Base-by-base conservation (phyloP, 768 basidiomycete species). In the Podaxis mareebaensis region DNA sequence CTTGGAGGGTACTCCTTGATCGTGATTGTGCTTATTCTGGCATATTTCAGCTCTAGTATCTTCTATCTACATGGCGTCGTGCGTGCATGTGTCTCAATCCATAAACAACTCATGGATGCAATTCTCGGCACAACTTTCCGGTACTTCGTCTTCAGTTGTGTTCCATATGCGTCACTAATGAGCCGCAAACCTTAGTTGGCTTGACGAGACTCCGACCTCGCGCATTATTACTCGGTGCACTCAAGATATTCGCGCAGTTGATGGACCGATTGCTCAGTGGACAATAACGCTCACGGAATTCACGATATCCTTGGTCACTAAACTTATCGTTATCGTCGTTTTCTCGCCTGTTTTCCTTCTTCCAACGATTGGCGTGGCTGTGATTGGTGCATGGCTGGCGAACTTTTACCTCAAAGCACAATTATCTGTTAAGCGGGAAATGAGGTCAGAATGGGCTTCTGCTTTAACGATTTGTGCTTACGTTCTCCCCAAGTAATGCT, bases 221-320 rank as follows among this genome's bases (percentile, higher is more conserved):
- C 83, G 89, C 3, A 83, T 92, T 56, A 84, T 90, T 46, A 76
- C 86, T 30, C 80, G 89, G 55, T 85, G 85, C 70, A 90, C 89
- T 1, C 83, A 87, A 59, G 89, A 91, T 69, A 87, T 90, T 22
- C 76, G 83, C 49, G 69, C 74, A 63, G 78, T 93, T 42, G 91
- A 93, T 69, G 70, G 74, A 2, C 64, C 71, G 0, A 67, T 82
- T 17, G 60, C 75, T 1, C 67, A 68, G 48, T 68, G 65, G 20
- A 67, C 81, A 4, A 68, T 61, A 61, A 65, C 56, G 46, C 67
- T 80, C 1, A 57, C 68, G 10, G 74, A 74, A 61, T 62, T 78
- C 40, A 63, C 74, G 1, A 64, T 76, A 8, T 64, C 72, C 3
- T 75, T 84, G 75, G 3, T 81, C n/a, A 72, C 77, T 53, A 80